phyloP scores from a whole-genome alignment of 2,329 filamentous ascomycete genomes.

The Onygena corvina region DNA sequence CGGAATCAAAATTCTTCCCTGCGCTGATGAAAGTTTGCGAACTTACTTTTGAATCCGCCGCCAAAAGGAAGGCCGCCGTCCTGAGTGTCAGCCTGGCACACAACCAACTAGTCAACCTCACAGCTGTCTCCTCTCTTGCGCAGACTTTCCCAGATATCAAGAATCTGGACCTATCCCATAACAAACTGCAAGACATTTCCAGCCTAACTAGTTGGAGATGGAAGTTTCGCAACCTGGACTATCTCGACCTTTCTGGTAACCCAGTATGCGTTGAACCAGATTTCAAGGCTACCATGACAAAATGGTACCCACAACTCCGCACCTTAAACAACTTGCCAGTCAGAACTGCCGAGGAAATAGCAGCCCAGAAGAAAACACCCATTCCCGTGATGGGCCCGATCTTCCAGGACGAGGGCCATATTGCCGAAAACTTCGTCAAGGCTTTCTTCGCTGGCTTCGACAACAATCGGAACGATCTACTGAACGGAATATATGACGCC shows the following conservation, averaged over 20 bases:
- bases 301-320: slow-evolving; percentile 72
- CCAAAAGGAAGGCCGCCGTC: slow-evolving; percentile 65
- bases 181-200: slow-evolving; percentile 58
- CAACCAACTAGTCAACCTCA: slow-evolving; percentile 64
- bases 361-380: slow-evolving; percentile 44
- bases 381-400: slow-evolving; percentile 53
- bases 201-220: slow-evolving; percentile 63
- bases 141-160: slow-evolving; percentile 72
- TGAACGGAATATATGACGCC: slow-evolving; percentile 60
- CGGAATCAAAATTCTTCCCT: slow-evolving; percentile 77
- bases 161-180: slow-evolving; percentile 79
- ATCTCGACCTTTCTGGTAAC: slow-evolving; percentile 66
- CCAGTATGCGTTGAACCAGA: slow-evolving; percentile 54
- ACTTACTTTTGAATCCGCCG: slow-evolving; percentile 56
- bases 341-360: slow-evolving; percentile 58
- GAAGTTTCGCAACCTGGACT: slow-evolving; percentile 67
- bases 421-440: slow-evolving; percentile 63
- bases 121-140: slow-evolving; percentile 60
- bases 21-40: slow-evolving; percentile 82
- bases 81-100: slow-evolving; percentile 68
- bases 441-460: slow-evolving; percentile 67
- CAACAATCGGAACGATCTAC: slow-evolving; percentile 51
- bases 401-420: slow-evolving; percentile 61
- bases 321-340: slow-evolving; percentile 64
- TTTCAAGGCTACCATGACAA: slow-evolving; percentile 56